phyloP scores from a whole-genome alignment of 139 green algal genomes.

The Parachlorella kessleri region DNA sequence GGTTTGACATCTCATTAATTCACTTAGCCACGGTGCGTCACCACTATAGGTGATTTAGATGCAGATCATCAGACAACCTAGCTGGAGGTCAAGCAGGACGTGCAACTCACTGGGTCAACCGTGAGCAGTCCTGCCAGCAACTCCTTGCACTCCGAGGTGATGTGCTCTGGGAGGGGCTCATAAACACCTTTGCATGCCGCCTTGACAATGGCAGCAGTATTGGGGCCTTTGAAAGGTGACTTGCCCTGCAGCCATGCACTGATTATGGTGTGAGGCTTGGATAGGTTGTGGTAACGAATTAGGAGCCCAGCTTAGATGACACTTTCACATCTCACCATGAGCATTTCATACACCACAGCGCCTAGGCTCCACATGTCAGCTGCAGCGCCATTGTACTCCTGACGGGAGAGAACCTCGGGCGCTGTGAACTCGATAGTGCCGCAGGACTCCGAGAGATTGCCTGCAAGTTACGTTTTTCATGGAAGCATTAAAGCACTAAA shows the following conservation, averaged over 20 bases:
- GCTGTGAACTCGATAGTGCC: conserved; percentile 77
- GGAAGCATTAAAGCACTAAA: too few species aligned
- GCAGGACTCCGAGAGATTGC: conserved; percentile 32
- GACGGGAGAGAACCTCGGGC: conserved; percentile 59
- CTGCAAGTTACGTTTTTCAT: too few species aligned
- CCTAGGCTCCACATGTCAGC: conserved; percentile 65
- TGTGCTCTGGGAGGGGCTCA: background rate
- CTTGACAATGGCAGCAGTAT: background rate
- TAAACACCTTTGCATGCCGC: background rate
- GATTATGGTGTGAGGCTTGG: too few species aligned
- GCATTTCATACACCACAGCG: conserved; percentile 36
- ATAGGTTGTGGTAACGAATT: too few species aligned
- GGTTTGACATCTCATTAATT: too few species aligned
- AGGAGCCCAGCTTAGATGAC: too few species aligned
- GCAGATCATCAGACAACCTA: too few species aligned
- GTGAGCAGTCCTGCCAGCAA: background rate
- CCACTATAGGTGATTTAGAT: too few species aligned
- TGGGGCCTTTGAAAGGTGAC: background rate
- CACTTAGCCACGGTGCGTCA: too few species aligned
- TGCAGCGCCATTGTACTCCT: conserved; percentile 45
- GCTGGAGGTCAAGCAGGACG: too few species aligned
- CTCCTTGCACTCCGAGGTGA: background rate
- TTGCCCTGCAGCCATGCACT: too few species aligned
- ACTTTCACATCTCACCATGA: too few species aligned
- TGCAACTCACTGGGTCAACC: background rate